These are phyloP conservation scores for Aspergillus novofumigatus DNA, from an alignment of 2,329 filamentous ascomycete species.

Conservation along the genomic window DNA sequence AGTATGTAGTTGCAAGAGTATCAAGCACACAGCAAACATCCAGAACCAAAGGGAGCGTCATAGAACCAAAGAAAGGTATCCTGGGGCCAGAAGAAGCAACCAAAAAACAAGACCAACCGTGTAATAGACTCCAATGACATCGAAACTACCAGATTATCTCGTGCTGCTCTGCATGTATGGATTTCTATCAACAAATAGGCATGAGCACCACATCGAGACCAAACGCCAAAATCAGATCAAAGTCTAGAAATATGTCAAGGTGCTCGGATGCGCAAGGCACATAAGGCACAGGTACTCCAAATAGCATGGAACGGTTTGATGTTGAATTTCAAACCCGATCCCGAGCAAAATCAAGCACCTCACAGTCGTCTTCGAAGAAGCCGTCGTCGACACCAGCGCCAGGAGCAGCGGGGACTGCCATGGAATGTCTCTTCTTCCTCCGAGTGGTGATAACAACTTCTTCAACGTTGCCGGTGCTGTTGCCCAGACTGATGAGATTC, in stretches of 20 bases:
- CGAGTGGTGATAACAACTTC: slow-evolving; percentile 80
- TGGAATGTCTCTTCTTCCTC: slow-evolving; percentile 53
- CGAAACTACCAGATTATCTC: background rate
- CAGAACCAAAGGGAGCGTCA: background rate
- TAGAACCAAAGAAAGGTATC: background rate
- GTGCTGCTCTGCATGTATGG: background rate
- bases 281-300: background rate
- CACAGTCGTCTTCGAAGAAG: slow-evolving; percentile 90
- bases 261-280: background rate
- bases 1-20: slow-evolving; percentile 9
- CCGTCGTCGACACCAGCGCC: slow-evolving; percentile 54
- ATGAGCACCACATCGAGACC: background rate
- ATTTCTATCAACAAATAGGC: background rate
- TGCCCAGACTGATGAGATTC: slow-evolving; percentile 48
- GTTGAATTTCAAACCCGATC: slow-evolving; percentile 45
- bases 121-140: background rate
- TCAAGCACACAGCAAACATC: background rate
- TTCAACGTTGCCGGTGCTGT: slow-evolving; percentile 59
- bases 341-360: slow-evolving; percentile 80
- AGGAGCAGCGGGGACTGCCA: slow-evolving; percentile 35
- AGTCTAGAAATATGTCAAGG: background rate
- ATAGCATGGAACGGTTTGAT: background rate
- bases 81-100: background rate
- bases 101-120: background rate
- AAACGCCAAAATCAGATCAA: background rate